These are phyloP conservation scores for Cryptococcus neoformans DNA, from an alignment of 1,284 basidiomycete genomes.

Conservation along the genomic window DNA sequence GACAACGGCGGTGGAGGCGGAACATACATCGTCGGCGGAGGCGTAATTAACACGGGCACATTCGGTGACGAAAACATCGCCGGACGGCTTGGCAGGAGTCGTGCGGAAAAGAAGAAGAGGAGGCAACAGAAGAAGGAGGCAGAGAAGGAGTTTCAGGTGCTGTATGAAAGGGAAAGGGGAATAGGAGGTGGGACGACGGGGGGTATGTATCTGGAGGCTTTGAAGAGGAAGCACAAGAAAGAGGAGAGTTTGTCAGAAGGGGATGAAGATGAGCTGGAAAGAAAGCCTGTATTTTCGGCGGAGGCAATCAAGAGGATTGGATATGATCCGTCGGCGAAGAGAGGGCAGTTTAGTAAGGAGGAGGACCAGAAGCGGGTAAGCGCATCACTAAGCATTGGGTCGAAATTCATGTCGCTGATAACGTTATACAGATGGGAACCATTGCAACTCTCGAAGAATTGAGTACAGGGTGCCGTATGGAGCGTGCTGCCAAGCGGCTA, in stretches of 20 bases:
- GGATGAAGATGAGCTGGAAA: conserved; percentile 18
- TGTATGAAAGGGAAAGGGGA: conserved; percentile 53
- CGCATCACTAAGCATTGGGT: neutral
- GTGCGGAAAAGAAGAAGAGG: conserved; percentile 66
- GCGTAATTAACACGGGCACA: conserved; percentile 55
- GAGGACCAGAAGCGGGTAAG: conserved; percentile 27
- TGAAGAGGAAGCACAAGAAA: conserved; percentile 2
- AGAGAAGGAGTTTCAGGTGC: conserved; percentile 58
- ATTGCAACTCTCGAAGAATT: conserved; percentile 12
- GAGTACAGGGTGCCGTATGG: conserved; percentile 10
- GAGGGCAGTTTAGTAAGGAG: conserved; percentile 15
- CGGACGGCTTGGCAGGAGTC: conserved; percentile 69
- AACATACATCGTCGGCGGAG: conserved; percentile 76
- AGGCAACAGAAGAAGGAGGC: conserved; percentile 59
- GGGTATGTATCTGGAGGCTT: conserved; percentile 38
- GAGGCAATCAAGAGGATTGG: conserved; percentile 44
- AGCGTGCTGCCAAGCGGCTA: conserved; percentile 2
- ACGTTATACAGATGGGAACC: conserved; percentile 14
- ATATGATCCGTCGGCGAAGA: conserved; percentile 40
- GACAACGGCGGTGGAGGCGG: conserved; percentile 52
- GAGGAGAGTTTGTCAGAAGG: neutral
- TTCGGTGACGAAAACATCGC: conserved; percentile 54
- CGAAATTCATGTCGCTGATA: neutral
- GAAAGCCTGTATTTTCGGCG: conserved; percentile 35
- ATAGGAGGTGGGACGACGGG: conserved; percentile 30